These are phyloP conservation scores for Cephaloascus fragrans DNA, from an alignment of 805 yeast species.

Conservation along the genomic window DNA sequence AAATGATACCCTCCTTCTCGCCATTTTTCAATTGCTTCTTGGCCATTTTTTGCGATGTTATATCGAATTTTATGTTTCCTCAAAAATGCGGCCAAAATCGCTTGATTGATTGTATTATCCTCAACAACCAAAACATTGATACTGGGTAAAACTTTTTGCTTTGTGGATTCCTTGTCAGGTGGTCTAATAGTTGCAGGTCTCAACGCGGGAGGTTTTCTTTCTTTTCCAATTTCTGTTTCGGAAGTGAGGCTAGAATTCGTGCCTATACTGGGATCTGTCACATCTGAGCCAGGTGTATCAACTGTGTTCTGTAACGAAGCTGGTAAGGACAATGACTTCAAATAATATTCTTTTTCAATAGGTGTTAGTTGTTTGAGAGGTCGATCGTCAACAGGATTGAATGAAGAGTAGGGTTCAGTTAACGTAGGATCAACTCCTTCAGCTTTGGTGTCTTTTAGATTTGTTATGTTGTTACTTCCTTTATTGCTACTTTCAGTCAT, in stretches of 20 bases:
- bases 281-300: neutral
- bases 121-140: conserved; percentile 90
- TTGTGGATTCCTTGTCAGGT: conserved; percentile 24
- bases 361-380: neutral
- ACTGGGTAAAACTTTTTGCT: conserved; percentile 71
- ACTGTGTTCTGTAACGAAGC: neutral
- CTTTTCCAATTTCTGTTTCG: neutral
- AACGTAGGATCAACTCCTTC: neutral
- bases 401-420: neutral
- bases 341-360: neutral
- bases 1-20: conserved; percentile 88
- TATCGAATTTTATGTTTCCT: conserved; percentile 78
- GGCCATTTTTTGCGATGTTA: conserved; percentile 85
- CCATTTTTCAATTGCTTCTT: conserved; percentile 94
- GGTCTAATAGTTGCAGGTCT: conserved; percentile 2
- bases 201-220: neutral
- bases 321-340: too few relatives aligned
- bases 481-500: conserved; percentile 12
- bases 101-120: conserved; percentile 90
- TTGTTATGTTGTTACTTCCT: conserved; percentile 1
- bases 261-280: neutral
- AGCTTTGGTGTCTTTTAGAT: neutral
- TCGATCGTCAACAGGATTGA: neutral
- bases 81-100: conserved; percentile 81
- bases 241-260: neutral